These are phyloP conservation scores for Starmerella riodocensis DNA, from an alignment of 805 yeast genomes.

Conservation along the genomic window DNA sequence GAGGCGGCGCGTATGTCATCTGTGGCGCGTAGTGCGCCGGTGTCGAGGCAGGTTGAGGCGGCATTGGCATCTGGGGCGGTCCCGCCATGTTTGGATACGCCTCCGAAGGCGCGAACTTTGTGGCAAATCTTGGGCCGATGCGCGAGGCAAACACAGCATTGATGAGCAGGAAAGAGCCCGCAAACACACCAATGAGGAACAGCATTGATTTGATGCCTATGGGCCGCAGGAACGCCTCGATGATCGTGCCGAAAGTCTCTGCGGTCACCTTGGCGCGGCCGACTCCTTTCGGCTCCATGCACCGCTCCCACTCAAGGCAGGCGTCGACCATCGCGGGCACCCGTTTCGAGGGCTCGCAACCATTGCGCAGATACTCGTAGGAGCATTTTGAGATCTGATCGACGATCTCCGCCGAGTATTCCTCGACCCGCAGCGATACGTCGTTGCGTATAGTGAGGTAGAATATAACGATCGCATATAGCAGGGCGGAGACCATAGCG, in stretches of 20 bases:
- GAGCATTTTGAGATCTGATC: conserved; percentile 59
- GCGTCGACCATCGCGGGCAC: conserved; percentile 62
- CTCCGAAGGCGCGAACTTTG: neutral
- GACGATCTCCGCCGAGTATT: conserved; percentile 44
- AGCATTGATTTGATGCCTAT: conserved; percentile 57
- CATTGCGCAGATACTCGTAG: conserved; percentile 54
- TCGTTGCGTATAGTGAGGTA: conserved; percentile 49
- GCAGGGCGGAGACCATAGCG: conserved; percentile 36
- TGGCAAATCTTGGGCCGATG: conserved; percentile 17
- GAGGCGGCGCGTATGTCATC: conserved; percentile 1
- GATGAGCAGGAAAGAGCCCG: conserved; percentile 24
- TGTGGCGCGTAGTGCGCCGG: neutral
- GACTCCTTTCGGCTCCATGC: conserved; percentile 66
- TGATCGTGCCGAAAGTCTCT: conserved; percentile 67
- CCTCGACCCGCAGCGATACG: conserved; percentile 55
- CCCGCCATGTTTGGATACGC: neutral
- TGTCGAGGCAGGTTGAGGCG: neutral
- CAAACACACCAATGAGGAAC: conserved; percentile 21
- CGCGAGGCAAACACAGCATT: conserved; percentile 24
- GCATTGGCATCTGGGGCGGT: neutral
- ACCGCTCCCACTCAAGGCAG: conserved; percentile 64
- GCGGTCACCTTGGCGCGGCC: conserved; percentile 66
- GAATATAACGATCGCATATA: conserved; percentile 40
- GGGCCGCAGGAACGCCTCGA: conserved; percentile 61
- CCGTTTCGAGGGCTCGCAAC: conserved; percentile 48